Conservation (phyloP, 2,329 filamentous ascomycete genomes). For the Teratosphaeria viscida region DNA sequence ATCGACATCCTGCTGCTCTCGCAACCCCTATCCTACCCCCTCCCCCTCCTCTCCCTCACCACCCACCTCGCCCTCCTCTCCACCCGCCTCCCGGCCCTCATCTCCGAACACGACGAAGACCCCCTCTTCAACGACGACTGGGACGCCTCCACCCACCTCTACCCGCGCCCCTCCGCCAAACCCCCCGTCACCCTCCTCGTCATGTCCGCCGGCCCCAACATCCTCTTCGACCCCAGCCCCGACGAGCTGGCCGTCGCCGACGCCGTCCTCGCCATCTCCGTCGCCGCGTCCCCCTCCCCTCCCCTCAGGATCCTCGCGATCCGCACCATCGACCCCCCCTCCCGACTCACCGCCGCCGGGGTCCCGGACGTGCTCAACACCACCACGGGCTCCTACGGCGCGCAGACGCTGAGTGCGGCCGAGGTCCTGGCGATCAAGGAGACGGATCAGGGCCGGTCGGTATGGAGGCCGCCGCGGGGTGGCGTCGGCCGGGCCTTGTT, state of each 20-base stretch:
- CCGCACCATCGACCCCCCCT: conserved; percentile 41
- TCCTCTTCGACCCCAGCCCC: conserved; percentile 85
- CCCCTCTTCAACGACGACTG: conserved; percentile 98
- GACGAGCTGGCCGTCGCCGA: conserved; percentile 93
- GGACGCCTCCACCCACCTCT: conserved; percentile 71
- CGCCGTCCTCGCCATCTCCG: conserved; percentile 73
- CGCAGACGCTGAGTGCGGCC: conserved; percentile 24
- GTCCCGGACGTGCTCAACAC: conserved; percentile 38
- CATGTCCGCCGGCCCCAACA: conserved; percentile 60
- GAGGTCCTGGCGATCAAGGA: conserved; percentile 40
- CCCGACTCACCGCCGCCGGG: conserved; percentile 38
- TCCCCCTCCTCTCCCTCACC: conserved; percentile 84
- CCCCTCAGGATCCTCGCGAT: conserved; percentile 30
- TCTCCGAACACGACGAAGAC: conserved; percentile 87
- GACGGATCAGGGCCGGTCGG: conserved; percentile 40
- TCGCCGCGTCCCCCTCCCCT: conserved; percentile 27
- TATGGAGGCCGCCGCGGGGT: conserved; percentile 79
- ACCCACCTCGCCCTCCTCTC: conserved; percentile 87
- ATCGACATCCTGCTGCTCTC: conserved; percentile 60
- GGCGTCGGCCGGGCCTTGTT: conserved; percentile 69
- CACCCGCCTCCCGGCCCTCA: conserved; percentile 71
- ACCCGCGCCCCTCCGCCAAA: conserved; percentile 43
- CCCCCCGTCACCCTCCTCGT: conserved; percentile 88
- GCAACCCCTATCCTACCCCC: conserved; percentile 71
- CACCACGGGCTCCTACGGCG: conserved; percentile 31